phyloP scores from a whole-genome alignment of 169 alveolate genomes.

The Cryptosporidium baileyi region DNA sequence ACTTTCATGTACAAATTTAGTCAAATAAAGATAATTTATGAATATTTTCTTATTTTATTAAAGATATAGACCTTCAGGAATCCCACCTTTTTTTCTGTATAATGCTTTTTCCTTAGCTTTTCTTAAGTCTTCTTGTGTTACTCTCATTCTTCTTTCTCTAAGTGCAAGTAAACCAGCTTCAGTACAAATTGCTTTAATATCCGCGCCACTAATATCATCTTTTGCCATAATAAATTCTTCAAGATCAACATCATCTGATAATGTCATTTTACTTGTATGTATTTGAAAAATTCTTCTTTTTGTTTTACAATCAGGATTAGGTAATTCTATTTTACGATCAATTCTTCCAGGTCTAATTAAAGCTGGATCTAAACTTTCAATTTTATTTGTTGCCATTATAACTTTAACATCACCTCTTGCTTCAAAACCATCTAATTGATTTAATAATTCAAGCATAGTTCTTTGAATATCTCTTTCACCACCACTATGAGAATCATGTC shows the following conservation, averaged over 20 bases:
- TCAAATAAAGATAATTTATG: background rate
- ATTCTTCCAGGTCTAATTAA: slow-evolving; percentile 99
- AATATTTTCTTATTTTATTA: slow-evolving; percentile 71
- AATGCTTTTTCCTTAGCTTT: slow-evolving; percentile 98
- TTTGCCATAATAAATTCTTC: slow-evolving; percentile 98
- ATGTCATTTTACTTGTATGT: slow-evolving; percentile 97
- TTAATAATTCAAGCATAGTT: slow-evolving; percentile 98
- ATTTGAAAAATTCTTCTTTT: slow-evolving; percentile 96
- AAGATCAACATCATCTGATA: slow-evolving; percentile 96
- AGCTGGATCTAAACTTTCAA: slow-evolving; percentile 98
- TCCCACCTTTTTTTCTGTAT: slow-evolving; percentile 96
- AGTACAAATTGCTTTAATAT: slow-evolving; percentile 97
- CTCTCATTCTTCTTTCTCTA: slow-evolving; percentile 98
- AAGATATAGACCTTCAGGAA: slow-evolving; percentile 96
- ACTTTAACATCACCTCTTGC: slow-evolving; percentile 98
- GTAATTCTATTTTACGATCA: slow-evolving; percentile 98
- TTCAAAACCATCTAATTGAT: slow-evolving; percentile 99
- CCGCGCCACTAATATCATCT: slow-evolving; percentile 99
- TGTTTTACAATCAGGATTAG: slow-evolving; percentile 96
- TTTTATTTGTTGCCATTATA: slow-evolving; percentile 97
- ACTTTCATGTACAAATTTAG: background rate
- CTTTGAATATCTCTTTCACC: slow-evolving; percentile 99
- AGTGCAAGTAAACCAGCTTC: slow-evolving; percentile 99
- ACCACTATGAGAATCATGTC: slow-evolving; percentile 96
- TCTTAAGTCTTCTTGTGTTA: slow-evolving; percentile 94